Percentiles rank a stretch among this genome's conserved stretches.
phyloP scores from a whole-genome alignment of 73 alveolate species.

The Paramecium pentaurelia region DNA sequence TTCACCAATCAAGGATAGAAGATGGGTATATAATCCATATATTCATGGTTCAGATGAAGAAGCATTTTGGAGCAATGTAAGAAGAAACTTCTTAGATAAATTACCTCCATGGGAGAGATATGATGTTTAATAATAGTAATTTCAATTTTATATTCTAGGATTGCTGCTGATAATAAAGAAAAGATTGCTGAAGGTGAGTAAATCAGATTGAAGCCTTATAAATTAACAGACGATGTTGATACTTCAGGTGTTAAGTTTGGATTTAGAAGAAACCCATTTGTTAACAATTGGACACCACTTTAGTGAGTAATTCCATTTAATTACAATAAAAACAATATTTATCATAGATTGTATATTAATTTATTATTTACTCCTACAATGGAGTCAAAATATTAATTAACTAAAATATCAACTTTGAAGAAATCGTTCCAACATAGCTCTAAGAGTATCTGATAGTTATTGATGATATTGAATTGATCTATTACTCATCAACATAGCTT shows the following conservation, averaged over 20 bases:
- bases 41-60: constrained; percentile 52
- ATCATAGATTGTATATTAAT: not conserved
- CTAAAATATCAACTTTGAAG: not conserved
- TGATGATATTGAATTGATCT: not conserved
- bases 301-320: constrained; percentile 27
- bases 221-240: constrained; percentile 45
- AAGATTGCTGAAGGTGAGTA: constrained; percentile 56
- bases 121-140: constrained; percentile 40
- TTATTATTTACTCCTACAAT: not conserved
- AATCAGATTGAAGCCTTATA: constrained; percentile 49
- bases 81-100: constrained; percentile 8
- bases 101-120: constrained; percentile 63
- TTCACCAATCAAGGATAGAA: constrained; percentile 43
- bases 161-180: constrained; percentile 43
- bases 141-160: not conserved
- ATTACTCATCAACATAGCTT: not conserved
- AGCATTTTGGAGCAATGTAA: constrained; percentile 41
- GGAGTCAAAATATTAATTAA: not conserved
- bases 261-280: constrained; percentile 30
- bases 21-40: constrained; percentile 59
- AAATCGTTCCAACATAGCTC: constrained; percentile 10
- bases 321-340: not conserved
- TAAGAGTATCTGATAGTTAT: not conserved
- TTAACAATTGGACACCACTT: constrained; percentile 57
- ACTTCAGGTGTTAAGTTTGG: constrained; percentile 50